Evolutionary conservation across 352 stramenopile species (phyloP).

Genomic region (Plasmopara halstedii): DNA sequence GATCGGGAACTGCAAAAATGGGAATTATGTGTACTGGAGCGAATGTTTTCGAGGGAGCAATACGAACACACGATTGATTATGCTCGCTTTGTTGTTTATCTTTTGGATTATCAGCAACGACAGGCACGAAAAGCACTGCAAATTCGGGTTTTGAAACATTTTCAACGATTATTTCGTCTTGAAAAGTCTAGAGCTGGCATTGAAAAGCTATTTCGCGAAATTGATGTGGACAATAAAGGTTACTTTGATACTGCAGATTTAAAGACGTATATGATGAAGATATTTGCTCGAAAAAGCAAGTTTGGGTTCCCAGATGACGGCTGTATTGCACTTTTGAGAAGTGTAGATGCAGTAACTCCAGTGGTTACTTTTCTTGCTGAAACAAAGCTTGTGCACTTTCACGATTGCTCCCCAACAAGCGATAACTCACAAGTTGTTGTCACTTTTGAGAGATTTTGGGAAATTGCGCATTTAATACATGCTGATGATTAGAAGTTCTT

Average conservation of each 20-base stretch:
- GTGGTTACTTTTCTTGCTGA: slow-evolving; percentile 13
- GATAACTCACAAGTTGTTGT: slow-evolving; percentile 1
- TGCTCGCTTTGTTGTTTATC: slow-evolving; percentile 34
- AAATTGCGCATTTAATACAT: slow-evolving; percentile 5
- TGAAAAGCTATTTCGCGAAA: slow-evolving; percentile 23
- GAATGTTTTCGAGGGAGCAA: slow-evolving; percentile 19
- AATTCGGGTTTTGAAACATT: slow-evolving; percentile 12
- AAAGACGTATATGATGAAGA: slow-evolving; percentile 10
- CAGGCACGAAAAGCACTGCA: slow-evolving; percentile 15
- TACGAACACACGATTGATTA: slow-evolving; percentile 31
- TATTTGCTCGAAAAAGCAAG: not conserved
- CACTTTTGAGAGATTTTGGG: slow-evolving; percentile 16
- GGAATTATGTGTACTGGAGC: slow-evolving; percentile 32
- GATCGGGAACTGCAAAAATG: slow-evolving; percentile 22
- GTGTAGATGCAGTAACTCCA: slow-evolving; percentile 9
- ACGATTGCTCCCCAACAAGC: not conserved
- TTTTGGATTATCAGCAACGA: slow-evolving; percentile 37
- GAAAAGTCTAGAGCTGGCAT: slow-evolving; percentile 21
- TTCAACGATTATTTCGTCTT: slow-evolving; percentile 11
- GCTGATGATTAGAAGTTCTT: not conserved
- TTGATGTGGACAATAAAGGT: slow-evolving; percentile 36
- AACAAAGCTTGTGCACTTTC: not conserved
- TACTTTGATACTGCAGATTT: slow-evolving; percentile 37
- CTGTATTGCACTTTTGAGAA: slow-evolving; percentile 5
- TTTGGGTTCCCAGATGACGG: not conserved